Base-by-base conservation (phyloP, 768 basidiomycete species). In the Phaffia australis region DNA sequence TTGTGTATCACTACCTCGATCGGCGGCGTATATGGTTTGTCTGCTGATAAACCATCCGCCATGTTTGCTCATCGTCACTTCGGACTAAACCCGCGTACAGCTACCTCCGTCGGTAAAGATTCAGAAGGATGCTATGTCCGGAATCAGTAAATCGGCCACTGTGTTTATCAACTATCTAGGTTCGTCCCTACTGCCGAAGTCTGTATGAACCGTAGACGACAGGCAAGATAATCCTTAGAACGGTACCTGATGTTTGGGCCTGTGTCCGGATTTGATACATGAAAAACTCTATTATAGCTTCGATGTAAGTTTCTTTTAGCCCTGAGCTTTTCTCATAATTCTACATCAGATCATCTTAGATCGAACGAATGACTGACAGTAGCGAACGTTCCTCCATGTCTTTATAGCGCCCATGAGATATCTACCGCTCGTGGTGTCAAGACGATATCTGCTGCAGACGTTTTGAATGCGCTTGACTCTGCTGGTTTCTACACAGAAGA, bases 101-200 rank as follows among this genome's bases (percentile, higher is more conserved):
- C 78, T 94, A 3, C 89, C 90, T 7, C 86, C 89, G 0, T 86
- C 84, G 71, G 82, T 85, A 16, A 94, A 94, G 73, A 76, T 95
- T 64, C 88, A 91, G 72, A 94, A 92, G 69, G 94, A 97, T 66
- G 87, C 88, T 0, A 84, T 92, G 0, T 75, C 87, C 1, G 88
- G 90, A 16, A 80, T 95, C 14, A 81, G 87, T 18, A 92, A 92
- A 74, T 86, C 87, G 35, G 89, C 92, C 3, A 93, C 93, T 0
- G 87, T 97, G 60, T 98, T 97, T 75, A 92, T 99, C 71, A 93
- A 88, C 75, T 94, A 92, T 72, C 79, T 98, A 9, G 86, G 93
- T 87, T 8, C n/a, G 66, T 58, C 14, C 25, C 7, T 42, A 42
- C 18, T 21, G 19, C 27, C 47, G 29, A 19, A 4, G 35, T 5